A percentile compares a stretch with the other conserved stretches of the same genome.
phyloP scores from a whole-genome alignment of 805 yeast genomes.

The Candida nemodendra region DNA sequence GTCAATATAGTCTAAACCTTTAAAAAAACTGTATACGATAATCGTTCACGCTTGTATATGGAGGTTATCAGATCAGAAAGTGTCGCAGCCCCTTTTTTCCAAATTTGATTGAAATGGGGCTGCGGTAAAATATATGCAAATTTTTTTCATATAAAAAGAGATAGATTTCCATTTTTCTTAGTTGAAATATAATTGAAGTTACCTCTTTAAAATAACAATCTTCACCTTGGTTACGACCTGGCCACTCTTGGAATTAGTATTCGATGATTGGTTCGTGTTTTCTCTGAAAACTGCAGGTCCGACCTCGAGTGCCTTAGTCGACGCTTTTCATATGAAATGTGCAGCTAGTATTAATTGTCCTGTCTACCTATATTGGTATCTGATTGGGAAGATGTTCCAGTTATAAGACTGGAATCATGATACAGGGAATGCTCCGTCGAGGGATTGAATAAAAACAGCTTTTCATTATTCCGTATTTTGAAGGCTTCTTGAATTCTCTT shows the following conservation, averaged over 20 bases:
- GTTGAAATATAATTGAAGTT: conserved; percentile 3
- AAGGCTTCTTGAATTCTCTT: conserved; percentile 58
- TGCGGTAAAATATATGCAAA: conserved; percentile 2
- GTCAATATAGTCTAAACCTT: too few species aligned
- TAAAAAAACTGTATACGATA: too few species aligned
- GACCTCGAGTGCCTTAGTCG: conserved; percentile 33
- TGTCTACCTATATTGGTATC: conserved; percentile 30
- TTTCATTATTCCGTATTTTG: conserved; percentile 13
- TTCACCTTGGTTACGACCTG: conserved; percentile 31
- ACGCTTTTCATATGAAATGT: conserved; percentile 27
- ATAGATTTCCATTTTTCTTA: conserved; percentile 4
- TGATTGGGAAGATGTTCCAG: conserved; percentile 27
- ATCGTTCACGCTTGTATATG: too few species aligned
- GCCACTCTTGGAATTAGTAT: conserved; percentile 19
- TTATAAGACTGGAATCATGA: conserved; percentile 37
- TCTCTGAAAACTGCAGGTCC: conserved; percentile 24
- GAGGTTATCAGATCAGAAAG: too few species aligned
- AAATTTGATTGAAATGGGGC: conserved; percentile 2
- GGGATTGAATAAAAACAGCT: conserved; percentile 75
- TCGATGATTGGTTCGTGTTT: conserved; percentile 22
- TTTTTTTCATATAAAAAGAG: conserved; percentile 2
- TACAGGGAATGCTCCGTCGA: conserved; percentile 96
- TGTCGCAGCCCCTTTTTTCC: conserved; percentile 9
- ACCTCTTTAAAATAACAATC: conserved; percentile 38
- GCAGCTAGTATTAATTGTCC: conserved; percentile 35